Conservation (phyloP, 2,329 filamentous ascomycete species). For the Penicillium sp. region DNA sequence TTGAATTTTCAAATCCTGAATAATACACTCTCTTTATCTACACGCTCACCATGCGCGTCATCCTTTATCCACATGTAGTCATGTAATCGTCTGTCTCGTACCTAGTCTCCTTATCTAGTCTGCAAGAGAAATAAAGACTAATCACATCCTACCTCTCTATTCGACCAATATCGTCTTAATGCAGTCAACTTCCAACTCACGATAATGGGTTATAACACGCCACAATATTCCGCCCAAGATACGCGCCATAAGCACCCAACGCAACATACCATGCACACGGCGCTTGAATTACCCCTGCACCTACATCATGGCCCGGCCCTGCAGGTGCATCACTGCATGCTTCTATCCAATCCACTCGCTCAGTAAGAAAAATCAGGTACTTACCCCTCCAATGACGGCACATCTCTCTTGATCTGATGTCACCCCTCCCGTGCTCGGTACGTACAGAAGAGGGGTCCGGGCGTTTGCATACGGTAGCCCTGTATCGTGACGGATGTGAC, state of each 20-base stretch:
- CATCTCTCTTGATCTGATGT: not conserved
- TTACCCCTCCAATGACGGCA: not conserved
- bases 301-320: not conserved
- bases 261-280: not conserved
- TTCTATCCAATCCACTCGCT: not conserved
- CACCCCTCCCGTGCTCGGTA: not conserved
- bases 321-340: too few relatives aligned
- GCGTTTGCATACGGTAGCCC: not conserved
- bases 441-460: not conserved
- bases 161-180: not conserved
- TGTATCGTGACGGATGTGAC: not conserved
- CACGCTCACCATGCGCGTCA: constrained; percentile 9
- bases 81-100: constrained; percentile 4
- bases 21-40: constrained; percentile 14
- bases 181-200: not conserved
- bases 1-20: not conserved
- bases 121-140: not conserved
- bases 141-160: not conserved
- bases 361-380: not conserved
- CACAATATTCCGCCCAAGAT: not conserved
- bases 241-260: constrained; percentile 1
- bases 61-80: constrained; percentile 16
- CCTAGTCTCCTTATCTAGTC: not conserved
- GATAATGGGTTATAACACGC: not conserved
- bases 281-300: not conserved